phyloP scores from a whole-genome alignment of 768 basidiomycete species.

The Jaapia argillacea region DNA sequence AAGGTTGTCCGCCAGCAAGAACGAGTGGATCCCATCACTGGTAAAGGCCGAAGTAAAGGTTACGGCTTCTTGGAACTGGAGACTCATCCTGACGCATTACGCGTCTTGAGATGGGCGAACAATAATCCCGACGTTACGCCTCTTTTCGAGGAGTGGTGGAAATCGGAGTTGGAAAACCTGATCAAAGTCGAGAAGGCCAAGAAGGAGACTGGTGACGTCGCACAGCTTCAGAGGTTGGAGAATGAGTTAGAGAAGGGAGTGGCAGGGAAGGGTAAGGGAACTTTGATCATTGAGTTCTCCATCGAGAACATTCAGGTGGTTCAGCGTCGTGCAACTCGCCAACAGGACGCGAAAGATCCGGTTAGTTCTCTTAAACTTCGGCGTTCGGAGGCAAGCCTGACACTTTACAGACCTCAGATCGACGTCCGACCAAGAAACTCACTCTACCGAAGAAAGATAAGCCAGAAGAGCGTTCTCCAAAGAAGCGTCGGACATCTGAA shows the following conservation, averaged over 20 bases:
- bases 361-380: conserved; percentile 14
- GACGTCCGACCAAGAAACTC: conserved; percentile 2
- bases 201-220: conserved; percentile 34
- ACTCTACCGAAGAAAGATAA: conserved; percentile 15
- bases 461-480: conserved; percentile 26
- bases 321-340: conserved; percentile 54
- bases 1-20: conserved; percentile 90
- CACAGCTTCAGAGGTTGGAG: conserved; percentile 48
- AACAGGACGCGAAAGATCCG: conserved; percentile 24
- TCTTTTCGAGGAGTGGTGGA: conserved; percentile 79
- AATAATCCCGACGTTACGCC: conserved; percentile 61
- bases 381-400: background rate
- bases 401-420: background rate
- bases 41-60: conserved; percentile 82
- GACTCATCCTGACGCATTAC: conserved; percentile 81
- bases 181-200: conserved; percentile 40
- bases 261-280: conserved; percentile 32
- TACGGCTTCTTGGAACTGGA: conserved; percentile 94
- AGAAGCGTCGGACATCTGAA: conserved; percentile 27
- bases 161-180: conserved; percentile 58
- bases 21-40: conserved; percentile 80
- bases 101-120: conserved; percentile 90
- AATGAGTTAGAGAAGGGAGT: conserved; percentile 37
- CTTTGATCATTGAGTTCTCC: conserved; percentile 89
- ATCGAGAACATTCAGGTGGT: conserved; percentile 93